Evolutionary conservation across 1,284 basidiomycete genomes (phyloP).

Genomic region (Ustanciosporium gigantosporum): DNA sequence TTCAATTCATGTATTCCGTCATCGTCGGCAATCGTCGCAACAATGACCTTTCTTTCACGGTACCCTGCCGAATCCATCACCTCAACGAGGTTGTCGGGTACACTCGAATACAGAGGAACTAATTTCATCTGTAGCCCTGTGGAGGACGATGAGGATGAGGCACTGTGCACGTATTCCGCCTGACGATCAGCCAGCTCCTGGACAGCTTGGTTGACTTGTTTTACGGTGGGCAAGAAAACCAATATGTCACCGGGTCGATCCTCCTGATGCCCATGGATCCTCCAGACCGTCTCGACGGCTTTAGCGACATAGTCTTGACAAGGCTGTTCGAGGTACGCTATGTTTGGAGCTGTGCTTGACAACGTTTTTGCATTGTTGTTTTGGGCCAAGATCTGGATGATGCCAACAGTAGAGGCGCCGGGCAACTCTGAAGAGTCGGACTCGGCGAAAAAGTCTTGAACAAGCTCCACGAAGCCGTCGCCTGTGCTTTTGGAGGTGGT

Average conservation of each 20-base stretch:
- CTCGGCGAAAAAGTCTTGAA: slow-evolving; percentile 76
- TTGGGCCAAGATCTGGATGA: neutral
- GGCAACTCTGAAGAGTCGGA: neutral
- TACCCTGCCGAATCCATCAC: too few species aligned
- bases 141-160: neutral
- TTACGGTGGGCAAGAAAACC: slow-evolving; percentile 62
- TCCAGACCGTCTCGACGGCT: slow-evolving; percentile 61
- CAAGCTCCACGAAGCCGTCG: neutral
- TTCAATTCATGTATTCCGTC: too few species aligned
- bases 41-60: slow-evolving; percentile 90
- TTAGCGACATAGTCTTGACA: slow-evolving; percentile 59
- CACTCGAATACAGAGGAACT: too few species aligned
- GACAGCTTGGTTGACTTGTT: slow-evolving; percentile 72
- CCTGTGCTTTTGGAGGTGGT: too few species aligned
- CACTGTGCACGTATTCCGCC: slow-evolving; percentile 67
- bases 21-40: too few species aligned
- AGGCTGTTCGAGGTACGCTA: slow-evolving; percentile 60
- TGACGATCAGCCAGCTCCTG: slow-evolving; percentile 79
- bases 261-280: slow-evolving; percentile 69
- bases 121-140: slow-evolving; percentile 69
- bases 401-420: neutral
- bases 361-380: slow-evolving; percentile 56
- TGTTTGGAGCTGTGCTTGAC: slow-evolving; percentile 60
- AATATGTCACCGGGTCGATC: slow-evolving; percentile 64
- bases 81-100: too few species aligned